These are phyloP conservation scores for Glycyrrhiza uralensis DNA, from an alignment of 306 rosid species.

Conservation along the genomic window DNA sequence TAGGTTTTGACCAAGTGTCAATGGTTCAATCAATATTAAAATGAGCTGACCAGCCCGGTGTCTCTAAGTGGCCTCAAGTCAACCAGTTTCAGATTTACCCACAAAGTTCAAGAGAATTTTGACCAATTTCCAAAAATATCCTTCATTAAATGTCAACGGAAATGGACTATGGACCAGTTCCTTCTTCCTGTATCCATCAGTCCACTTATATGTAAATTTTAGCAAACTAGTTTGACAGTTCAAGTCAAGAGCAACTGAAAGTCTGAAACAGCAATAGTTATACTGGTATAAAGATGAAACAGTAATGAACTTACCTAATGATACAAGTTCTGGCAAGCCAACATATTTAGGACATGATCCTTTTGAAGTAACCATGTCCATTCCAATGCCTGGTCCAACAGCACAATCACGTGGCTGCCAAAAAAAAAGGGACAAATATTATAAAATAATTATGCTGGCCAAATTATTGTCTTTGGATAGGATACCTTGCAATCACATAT, in stretches of 20 bases:
- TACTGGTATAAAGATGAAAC: background rate
- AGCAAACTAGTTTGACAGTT: background rate
- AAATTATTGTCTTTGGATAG: conserved; percentile 5
- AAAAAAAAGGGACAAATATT: conserved; percentile 1
- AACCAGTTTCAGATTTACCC: background rate
- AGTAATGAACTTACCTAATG: conserved; percentile 41
- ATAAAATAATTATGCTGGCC: background rate
- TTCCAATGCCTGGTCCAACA: conserved; percentile 33
- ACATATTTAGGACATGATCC: conserved; percentile 71
- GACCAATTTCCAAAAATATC: background rate
- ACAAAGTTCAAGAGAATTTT: background rate
- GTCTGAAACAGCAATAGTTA: conserved; percentile 12
- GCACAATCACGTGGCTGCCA: conserved; percentile 88
- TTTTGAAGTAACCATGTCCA: conserved; percentile 43
- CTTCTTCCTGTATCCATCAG: background rate
- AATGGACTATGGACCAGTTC: background rate
- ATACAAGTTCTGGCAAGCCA: conserved; percentile 57
- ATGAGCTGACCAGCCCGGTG: background rate
- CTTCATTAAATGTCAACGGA: background rate
- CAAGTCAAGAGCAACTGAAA: conserved; percentile 1
- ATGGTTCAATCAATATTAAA: background rate
- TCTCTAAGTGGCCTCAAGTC: background rate
- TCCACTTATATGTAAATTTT: background rate
- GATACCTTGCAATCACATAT: background rate
- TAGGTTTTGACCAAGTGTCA: background rate